phyloP scores from a whole-genome alignment of 768 basidiomycete genomes.

The Stropharia rugosoannulata region DNA sequence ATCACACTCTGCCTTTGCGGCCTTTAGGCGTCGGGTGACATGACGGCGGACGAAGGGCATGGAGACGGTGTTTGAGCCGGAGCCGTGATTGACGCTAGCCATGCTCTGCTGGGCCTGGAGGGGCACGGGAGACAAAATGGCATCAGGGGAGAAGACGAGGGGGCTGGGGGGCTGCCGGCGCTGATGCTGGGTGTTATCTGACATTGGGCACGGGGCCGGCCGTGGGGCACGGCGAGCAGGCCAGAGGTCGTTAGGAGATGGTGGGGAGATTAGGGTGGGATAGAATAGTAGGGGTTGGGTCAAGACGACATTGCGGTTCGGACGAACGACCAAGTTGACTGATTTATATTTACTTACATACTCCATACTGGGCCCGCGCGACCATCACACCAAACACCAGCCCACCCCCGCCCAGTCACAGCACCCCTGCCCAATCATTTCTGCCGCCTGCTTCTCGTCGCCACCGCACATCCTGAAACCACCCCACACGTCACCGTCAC shows the following conservation, averaged over 20 bases:
- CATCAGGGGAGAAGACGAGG: slow-evolving; percentile 74
- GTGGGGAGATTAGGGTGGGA: slow-evolving; percentile 17
- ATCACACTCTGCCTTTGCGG: slow-evolving; percentile 96
- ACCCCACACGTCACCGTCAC: slow-evolving; percentile 10
- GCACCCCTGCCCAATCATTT: too few species aligned
- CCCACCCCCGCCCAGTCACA: neutral
- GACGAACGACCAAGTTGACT: slow-evolving; percentile 2
- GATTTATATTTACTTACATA: slow-evolving; percentile 14
- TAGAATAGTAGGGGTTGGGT: slow-evolving; percentile 19
- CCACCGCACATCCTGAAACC: neutral
- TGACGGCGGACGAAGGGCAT: slow-evolving; percentile 94
- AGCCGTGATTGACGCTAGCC: slow-evolving; percentile 37
- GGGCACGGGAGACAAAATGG: slow-evolving; percentile 52
- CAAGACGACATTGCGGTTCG: slow-evolving; percentile 22
- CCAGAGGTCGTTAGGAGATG: slow-evolving; percentile 15
- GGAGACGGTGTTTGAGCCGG: slow-evolving; percentile 72
- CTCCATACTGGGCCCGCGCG: slow-evolving; percentile 17
- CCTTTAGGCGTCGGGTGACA: slow-evolving; percentile 89
- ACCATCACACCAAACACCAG: slow-evolving; percentile 9
- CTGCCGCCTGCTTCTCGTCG: neutral
- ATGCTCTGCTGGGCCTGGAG: slow-evolving; percentile 41
- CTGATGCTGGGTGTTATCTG: slow-evolving; percentile 42
- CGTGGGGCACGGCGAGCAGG: slow-evolving; percentile 12
- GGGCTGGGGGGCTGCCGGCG: slow-evolving; percentile 75
- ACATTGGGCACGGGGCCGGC: slow-evolving; percentile 35